phyloP scores from a whole-genome alignment of 176 grass and related monocot species.

The Neostapfia colusana region DNA sequence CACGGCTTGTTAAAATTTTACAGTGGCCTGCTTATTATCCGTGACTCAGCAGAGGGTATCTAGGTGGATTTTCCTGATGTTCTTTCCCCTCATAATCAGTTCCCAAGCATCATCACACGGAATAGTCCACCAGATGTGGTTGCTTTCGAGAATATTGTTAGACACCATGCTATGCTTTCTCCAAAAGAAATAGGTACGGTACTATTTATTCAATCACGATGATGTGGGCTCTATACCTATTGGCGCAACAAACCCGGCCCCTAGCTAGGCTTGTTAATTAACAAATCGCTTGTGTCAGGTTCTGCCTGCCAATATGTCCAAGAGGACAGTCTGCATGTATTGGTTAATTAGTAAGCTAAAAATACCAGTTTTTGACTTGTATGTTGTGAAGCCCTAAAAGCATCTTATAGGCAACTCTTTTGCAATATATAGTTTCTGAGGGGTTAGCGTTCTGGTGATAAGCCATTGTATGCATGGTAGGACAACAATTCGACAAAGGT shows the following conservation, averaged over 20 bases:
- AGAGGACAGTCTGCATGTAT: background rate
- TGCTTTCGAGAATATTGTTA: background rate
- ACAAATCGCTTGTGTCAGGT: background rate
- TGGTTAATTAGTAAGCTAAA: too few relatives aligned
- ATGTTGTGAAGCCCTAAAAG: too few relatives aligned
- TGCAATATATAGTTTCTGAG: too few relatives aligned
- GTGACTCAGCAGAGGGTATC: too few relatives aligned
- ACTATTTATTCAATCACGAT: background rate
- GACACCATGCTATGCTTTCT: background rate
- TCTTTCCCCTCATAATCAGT: background rate
- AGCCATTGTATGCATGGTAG: too few relatives aligned
- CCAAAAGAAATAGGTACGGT: background rate
- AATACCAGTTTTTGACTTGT: too few relatives aligned
- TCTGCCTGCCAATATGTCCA: background rate
- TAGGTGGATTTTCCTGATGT: background rate
- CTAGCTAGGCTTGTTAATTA: slow-evolving; percentile 9
- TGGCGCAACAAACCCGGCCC: background rate
- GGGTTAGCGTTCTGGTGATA: too few relatives aligned
- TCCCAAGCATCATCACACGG: background rate
- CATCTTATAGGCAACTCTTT: too few relatives aligned
- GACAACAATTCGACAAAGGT: too few relatives aligned
- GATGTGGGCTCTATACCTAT: background rate
- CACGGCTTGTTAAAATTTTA: background rate
- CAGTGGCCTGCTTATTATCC: too few relatives aligned
- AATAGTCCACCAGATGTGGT: background rate